Evolutionary conservation across 345 rosid species (phyloP), one percentile per base, ranked within the genome.

Genomic region (Camelina hispida): DNA sequence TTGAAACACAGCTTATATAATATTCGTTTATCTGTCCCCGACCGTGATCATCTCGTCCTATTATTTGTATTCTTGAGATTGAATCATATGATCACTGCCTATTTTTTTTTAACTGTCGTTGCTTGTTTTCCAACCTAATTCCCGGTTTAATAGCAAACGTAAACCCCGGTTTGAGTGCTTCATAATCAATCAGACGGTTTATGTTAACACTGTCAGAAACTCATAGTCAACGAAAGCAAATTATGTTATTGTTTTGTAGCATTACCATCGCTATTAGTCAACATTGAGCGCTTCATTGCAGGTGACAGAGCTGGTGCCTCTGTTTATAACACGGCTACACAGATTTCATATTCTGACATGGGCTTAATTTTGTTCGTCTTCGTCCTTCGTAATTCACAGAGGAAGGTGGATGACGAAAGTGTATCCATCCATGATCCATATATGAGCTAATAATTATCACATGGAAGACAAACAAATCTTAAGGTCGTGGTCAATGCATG

Each of bases 401-500:
- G 44, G 62, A 52, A 40, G 42, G 55, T 72, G 69, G 69, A 32
- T 62, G 62, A 63, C 76, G 62, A 40, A 62, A 52, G 35, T 53
- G 62, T 44, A 44, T 44, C 17, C 50, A 44, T 42, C 9, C 37
- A 34, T 34, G 37, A 34, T 34, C 37, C 37, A 55, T 44, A 43
- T 53, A 51, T 40, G 25, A 1, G 62, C 68, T 71, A 38, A 38
- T 72, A 51, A 73, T 15, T 14, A 46, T 73, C 71, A 55, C 64
- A 73, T 73, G 71, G 65, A 42, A 64, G 62, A 62, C 66, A 53
- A 47, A 64, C 61, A 73, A 28, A 54, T 37, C 38, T 22, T 14
- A 9, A 43, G 38, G 71, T 58, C 57, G 74, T 59, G 74, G 74
- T 73, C 64, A 56, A 73, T 64, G 55, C 63, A 55, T 57, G 71